A percentile compares a stretch with the other conserved stretches of the same genome.
Conservation (phyloP, 441 rosid genomes). For the Syzygium malaccense region DNA sequence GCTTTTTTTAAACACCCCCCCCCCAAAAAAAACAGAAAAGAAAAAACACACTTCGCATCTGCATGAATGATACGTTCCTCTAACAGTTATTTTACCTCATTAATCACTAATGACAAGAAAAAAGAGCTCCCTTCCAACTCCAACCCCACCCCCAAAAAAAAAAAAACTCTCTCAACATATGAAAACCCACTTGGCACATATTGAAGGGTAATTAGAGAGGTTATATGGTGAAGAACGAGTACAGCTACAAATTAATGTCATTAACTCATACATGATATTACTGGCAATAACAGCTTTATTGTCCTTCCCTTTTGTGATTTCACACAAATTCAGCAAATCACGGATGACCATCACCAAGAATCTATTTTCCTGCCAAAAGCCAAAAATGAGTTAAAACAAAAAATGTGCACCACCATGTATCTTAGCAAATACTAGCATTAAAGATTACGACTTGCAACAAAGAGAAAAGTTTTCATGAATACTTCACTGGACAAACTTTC, state of each 20-base stretch:
- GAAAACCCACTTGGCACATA: neutral
- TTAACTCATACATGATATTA: conserved; percentile 85
- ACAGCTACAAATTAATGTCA: neutral
- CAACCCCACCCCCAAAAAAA: neutral
- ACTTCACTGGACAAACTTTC: neutral
- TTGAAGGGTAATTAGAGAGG: neutral
- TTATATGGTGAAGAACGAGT: neutral
- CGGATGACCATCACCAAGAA: conserved; percentile 99
- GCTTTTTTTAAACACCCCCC: neutral
- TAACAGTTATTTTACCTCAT: too few species aligned
- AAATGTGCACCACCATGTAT: neutral
- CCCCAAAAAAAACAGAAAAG: neutral
- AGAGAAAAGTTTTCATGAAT: neutral
- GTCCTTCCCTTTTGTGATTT: conserved; percentile 97
- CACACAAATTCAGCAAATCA: conserved; percentile 94
- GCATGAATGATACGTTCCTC: neutral
- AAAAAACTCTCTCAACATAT: neutral
- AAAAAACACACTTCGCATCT: neutral
- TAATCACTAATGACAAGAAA: neutral
- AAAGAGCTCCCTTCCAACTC: neutral
- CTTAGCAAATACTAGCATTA: neutral
- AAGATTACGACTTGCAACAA: neutral
- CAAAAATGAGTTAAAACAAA: neutral
- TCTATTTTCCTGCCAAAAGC: conserved; percentile 79
- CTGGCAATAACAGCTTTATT: conserved; percentile 99